Conservation (phyloP, 331 rosid genomes). For the Quercus tomentella region DNA sequence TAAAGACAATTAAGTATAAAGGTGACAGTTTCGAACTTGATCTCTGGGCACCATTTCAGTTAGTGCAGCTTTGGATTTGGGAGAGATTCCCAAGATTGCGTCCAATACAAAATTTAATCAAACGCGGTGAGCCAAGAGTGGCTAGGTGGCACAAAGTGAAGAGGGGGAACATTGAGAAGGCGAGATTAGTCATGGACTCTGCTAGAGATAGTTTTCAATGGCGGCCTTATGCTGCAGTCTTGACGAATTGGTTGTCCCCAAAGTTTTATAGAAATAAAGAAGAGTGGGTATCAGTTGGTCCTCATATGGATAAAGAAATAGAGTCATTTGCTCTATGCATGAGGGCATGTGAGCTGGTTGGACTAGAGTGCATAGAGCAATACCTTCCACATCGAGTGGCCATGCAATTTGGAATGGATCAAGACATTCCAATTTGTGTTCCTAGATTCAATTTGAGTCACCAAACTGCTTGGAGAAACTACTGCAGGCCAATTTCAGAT, state of each 20-base stretch:
- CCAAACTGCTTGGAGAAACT: background rate
- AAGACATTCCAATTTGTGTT: conserved; percentile 13
- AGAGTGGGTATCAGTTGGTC: background rate
- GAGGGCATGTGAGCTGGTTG: conserved; percentile 16
- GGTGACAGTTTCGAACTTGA: background rate
- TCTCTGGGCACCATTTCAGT: conserved; percentile 20
- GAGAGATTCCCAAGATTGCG: conserved; percentile 18
- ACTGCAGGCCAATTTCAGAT: background rate
- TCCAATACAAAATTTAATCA: conserved; percentile 9
- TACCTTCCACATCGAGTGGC: conserved; percentile 26
- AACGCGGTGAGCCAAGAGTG: conserved; percentile 6
- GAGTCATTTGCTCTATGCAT: conserved; percentile 6
- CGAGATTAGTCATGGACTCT: background rate
- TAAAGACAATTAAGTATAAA: no score
- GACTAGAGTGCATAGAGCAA: background rate
- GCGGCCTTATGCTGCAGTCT: conserved; percentile 15
- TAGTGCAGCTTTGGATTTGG: conserved; percentile 30
- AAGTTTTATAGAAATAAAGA: background rate
- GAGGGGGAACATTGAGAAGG: background rate
- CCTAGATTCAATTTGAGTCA: background rate
- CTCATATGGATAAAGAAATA: background rate
- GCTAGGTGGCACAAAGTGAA: conserved; percentile 17
- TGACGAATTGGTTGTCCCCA: background rate
- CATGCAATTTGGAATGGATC: conserved; percentile 32
- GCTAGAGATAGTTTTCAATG: conserved; percentile 9